Percentiles rank a stretch among this genome's conserved stretches.
Evolutionary conservation across 257 asterid genomes (phyloP).

Genomic region (Fraxinus americana): DNA sequence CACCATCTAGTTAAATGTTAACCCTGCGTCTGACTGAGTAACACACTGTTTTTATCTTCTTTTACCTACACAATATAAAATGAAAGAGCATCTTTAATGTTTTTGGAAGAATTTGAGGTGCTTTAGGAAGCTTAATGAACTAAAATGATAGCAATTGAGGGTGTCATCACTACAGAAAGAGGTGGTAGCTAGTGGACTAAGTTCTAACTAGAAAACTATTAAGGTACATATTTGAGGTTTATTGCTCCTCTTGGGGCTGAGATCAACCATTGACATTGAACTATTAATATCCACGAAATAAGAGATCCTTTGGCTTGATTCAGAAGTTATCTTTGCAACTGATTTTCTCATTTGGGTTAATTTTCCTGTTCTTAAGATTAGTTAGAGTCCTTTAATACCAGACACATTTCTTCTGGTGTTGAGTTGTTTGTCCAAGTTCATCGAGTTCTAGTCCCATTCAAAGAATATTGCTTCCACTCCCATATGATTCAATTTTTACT

Average conservation of each 20-base stretch:
- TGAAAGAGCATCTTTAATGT: background rate
- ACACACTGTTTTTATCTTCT: background rate
- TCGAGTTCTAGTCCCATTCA: background rate
- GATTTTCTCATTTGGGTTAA: background rate
- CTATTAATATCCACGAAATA: background rate
- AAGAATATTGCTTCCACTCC: background rate
- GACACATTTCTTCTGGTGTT: background rate
- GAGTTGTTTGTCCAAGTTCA: background rate
- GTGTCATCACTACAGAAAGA: background rate
- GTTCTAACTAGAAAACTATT: background rate
- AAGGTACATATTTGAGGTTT: background rate
- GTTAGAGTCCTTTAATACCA: background rate
- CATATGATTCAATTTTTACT: background rate
- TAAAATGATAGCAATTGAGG: background rate
- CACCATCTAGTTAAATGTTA: constrained; percentile 3
- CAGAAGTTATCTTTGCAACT: background rate
- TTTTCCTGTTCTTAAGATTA: background rate
- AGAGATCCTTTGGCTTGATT: background rate
- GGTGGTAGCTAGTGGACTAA: background rate
- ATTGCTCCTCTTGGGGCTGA: background rate
- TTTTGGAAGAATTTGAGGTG: background rate
- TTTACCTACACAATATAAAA: background rate
- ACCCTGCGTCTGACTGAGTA: background rate
- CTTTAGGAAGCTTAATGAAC: background rate
- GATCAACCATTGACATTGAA: background rate